A percentile compares a stretch with the other conserved stretches of the same genome.
Evolutionary conservation across 179 eudicot genomes (phyloP).

Genomic region (Amaranthus tricolor): DNA sequence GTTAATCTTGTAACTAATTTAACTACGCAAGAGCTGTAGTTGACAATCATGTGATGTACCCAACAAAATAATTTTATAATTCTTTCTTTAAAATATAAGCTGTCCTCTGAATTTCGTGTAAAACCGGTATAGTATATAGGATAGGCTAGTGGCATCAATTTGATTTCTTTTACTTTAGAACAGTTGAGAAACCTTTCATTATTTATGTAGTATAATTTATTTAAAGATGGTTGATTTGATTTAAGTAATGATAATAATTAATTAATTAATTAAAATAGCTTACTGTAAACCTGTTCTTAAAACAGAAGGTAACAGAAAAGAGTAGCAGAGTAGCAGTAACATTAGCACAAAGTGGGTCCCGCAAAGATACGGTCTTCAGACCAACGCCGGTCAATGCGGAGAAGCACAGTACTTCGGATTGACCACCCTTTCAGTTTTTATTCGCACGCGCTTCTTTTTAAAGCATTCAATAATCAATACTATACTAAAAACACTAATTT

Average conservation of each 20-base stretch:
- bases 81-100: conserved; percentile 9
- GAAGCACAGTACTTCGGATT: conserved; percentile 24
- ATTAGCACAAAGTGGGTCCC: conserved; percentile 17
- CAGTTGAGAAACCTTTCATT: background rate
- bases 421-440: conserved; percentile 1
- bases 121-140: background rate
- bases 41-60: too few relatives aligned
- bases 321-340: background rate
- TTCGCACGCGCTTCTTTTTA: conserved; percentile 14
- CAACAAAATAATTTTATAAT: background rate
- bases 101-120: conserved; percentile 14
- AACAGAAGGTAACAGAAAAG: background rate
- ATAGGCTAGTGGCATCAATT: background rate
- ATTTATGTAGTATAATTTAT: background rate
- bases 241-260: background rate
- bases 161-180: background rate
- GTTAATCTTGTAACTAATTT: too few relatives aligned
- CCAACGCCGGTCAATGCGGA: conserved; percentile 35
- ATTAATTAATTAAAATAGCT: background rate
- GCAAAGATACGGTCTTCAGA: conserved; percentile 33
- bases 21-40: too few relatives aligned
- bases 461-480: too few relatives aligned
- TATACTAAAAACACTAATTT: too few relatives aligned
- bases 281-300: background rate
- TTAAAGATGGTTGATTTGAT: background rate